phyloP scores from a whole-genome alignment of 495 filamentous ascomycete genomes.

The Neurospora sp. region DNA sequence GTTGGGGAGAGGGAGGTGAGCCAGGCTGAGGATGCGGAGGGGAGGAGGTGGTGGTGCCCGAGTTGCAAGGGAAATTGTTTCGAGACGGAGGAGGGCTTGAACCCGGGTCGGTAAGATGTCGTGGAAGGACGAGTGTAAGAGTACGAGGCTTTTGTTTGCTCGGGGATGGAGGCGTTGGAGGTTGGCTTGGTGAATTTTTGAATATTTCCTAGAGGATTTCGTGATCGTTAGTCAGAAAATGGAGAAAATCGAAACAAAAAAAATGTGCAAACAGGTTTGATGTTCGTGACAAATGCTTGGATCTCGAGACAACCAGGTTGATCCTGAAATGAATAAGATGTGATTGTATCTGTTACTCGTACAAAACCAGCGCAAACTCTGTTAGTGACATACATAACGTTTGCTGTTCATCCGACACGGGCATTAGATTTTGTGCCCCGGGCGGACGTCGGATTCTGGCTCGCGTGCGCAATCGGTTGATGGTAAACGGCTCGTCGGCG shows the following conservation, averaged over 20 bases:
- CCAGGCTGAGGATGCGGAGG: neutral
- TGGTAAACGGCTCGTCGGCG: neutral
- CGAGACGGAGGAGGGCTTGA: neutral
- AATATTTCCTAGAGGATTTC: neutral
- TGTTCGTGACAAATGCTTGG: neutral
- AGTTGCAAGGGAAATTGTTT: slow-evolving; percentile 5
- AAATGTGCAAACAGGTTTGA: neutral
- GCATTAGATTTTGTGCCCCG: neutral
- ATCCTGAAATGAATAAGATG: neutral
- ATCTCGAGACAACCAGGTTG: neutral
- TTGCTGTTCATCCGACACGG: too few relatives aligned
- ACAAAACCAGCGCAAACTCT: neutral
- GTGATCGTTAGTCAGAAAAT: neutral
- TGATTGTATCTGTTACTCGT: neutral
- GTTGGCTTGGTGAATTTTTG: neutral
- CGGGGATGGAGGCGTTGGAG: neutral
- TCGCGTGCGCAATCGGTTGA: neutral
- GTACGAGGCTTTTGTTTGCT: neutral
- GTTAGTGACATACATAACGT: neutral
- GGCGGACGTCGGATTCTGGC: neutral
- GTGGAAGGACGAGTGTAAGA: neutral
- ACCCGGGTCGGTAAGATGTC: neutral
- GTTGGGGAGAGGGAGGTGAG: neutral
- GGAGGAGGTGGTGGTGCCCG: slow-evolving; percentile 3
- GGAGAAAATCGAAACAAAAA: neutral